Evolutionary conservation across 164 flowering plant species (phyloP).

Genomic region (Vitis riparia): DNA sequence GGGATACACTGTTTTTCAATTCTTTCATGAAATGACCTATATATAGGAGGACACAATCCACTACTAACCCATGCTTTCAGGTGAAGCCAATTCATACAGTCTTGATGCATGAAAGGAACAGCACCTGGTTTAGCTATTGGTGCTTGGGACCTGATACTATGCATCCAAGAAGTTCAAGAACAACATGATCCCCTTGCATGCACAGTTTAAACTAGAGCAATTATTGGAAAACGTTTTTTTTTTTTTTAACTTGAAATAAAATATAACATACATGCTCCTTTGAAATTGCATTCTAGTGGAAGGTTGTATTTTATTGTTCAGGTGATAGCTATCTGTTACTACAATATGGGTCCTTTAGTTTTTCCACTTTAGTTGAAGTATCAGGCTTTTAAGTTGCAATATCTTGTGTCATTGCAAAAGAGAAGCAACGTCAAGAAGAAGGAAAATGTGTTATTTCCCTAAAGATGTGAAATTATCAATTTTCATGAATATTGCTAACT

Average conservation of each 20-base stretch:
- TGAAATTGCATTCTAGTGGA: neutral
- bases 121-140: neutral
- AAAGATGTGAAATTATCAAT: neutral
- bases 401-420: neutral
- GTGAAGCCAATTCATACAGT: neutral
- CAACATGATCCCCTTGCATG: neutral
- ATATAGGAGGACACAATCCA: neutral
- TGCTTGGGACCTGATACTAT: neutral
- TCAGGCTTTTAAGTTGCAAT: neutral
- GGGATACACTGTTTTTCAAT: neutral
- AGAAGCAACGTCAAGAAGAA: neutral
- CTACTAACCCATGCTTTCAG: neutral
- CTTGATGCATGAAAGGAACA: neutral
- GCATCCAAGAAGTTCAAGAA: neutral
- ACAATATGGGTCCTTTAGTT: neutral
- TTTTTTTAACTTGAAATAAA: neutral
- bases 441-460: neutral
- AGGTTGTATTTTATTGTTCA: neutral
- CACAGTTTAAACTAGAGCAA: too few relatives aligned
- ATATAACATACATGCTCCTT: neutral
- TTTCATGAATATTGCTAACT: neutral
- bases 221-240: too few relatives aligned
- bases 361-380: neutral
- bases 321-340: neutral
- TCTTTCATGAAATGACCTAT: neutral